These are phyloP conservation scores for Dendrocalamus sinicus DNA, from an alignment of 176 grass and related monocot species.

Conservation along the genomic window DNA sequence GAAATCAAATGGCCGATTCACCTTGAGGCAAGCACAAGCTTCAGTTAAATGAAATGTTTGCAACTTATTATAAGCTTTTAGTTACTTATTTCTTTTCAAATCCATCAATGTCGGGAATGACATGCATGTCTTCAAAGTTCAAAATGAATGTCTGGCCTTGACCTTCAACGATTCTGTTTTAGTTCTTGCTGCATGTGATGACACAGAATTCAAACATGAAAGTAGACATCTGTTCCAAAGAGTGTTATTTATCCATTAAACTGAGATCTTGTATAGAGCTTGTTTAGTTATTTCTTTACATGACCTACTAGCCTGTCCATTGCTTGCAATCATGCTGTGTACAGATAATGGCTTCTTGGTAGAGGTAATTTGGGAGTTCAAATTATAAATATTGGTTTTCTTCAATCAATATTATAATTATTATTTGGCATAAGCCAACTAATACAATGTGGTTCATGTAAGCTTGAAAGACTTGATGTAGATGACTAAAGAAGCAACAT, in stretches of 20 bases:
- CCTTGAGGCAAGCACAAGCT: slow-evolving; percentile 60
- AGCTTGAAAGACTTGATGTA: background rate
- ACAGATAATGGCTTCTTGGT: background rate
- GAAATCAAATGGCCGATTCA: slow-evolving; percentile 98
- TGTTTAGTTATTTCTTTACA: slow-evolving; percentile 3
- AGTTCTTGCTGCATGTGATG: slow-evolving; percentile 7
- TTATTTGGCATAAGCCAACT: background rate
- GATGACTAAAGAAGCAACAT: background rate
- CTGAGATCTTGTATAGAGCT: background rate
- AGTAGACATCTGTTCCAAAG: background rate
- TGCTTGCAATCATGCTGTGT: background rate
- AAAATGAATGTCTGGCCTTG: background rate
- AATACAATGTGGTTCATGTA: slow-evolving; percentile 22
- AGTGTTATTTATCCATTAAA: background rate
- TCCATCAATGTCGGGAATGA: background rate
- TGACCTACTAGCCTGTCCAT: background rate
- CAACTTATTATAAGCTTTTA: background rate
- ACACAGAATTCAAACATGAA: slow-evolving; percentile 4
- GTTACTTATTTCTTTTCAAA: slow-evolving; percentile 38
- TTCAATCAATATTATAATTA: background rate
- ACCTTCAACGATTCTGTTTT: background rate
- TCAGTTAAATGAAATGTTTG: too few species aligned
- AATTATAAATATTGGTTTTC: background rate
- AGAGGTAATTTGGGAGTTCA: background rate
- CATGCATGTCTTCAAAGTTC: slow-evolving; percentile 15